Base-by-base conservation (phyloP, 1,284 basidiomycete species). In the Vanrija sp. region DNA sequence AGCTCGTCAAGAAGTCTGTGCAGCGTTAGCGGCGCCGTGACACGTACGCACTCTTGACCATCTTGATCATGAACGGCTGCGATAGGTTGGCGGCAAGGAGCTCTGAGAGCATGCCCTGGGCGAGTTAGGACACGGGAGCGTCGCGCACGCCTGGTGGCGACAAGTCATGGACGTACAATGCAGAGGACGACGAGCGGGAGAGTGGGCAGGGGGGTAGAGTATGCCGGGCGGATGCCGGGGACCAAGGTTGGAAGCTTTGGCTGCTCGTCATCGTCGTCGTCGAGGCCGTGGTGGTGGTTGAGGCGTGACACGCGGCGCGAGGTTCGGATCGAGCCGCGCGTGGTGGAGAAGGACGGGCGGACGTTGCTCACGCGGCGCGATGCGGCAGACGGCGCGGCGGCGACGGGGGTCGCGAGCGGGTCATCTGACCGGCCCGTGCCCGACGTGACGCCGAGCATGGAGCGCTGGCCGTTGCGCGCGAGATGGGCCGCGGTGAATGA, bases 81-180 rank as follows among this genome's bases (percentile, higher is more conserved):
- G 88, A 88, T 25, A 94, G 86, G 67, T 93, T 94, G 22, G 93
- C 92, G 8, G 86, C 87, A 41, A 96, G 75, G 68, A 96, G 93
- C 75, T 97, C 93, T 43, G 90, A 91, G 16, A 95, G 81, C 86
- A 96, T 88, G 2, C 88, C 88, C 87, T 93, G 63, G 16, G 61
- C 37, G 10, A 41, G 25, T 41, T 16, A 45, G 27, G 15, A 45
- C 19, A 49, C 36, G 25, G 22, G 38, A 39, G 9, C 20, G 35
- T 12, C 16, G 31, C 24, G 36, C 10, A 8, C 22, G 39, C 51
- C 22, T 19, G 25, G 4, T 20, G 19, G 31, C 31, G 31, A 31
- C 31, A 31, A 31, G 31, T 15, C 38, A 2, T 15, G 3, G 31
- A 78, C 85, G 72, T 70, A 92, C 90, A 56, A 95, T 92, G 48